Base-by-base conservation (phyloP, 2,329 filamentous ascomycete genomes). In the Balansia obtecta region DNA sequence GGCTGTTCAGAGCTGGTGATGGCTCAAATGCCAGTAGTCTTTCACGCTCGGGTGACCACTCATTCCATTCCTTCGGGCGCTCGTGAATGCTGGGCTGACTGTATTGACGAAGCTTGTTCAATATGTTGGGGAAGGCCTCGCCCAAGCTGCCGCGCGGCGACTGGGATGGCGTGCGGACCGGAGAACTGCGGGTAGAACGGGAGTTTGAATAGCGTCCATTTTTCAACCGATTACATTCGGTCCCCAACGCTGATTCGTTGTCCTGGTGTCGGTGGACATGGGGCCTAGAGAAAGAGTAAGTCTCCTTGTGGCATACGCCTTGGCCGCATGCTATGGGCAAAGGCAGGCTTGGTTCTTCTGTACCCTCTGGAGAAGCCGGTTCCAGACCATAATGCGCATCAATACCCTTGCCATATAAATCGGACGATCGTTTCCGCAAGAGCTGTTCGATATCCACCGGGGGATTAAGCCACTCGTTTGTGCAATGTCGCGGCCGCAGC, bases 381-480 rank as follows among this genome's bases (percentile, higher is more conserved):
- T 48, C 22, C 16, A 46, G 52, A 3, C 58, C 59, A 38, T 48
- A 50, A 39, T 60, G 64, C 4, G 65, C 62, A 53, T 68, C 65
- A 4, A 66, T 55, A 0, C 62, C 65, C 13, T 58, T 54, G n/a
- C 51, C 52, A 30, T 66, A 65, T 41, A 62, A 33, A 11, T 58
- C 56, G 4, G 55, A 50, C 1, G 50, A 42, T 12, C 41, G 27
- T 11, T 30, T 9, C 15, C 39, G 32, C 3, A 49, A 53, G 16
- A 54, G 30, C 2, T 58, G 54, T 13, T 59, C 55, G 1, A 59
- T 45, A 1, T 55, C 53, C 1, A 48, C 47, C 2, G 57, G 56
- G 2, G 63, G 58, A 7, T 53, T 61, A n/a, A 60, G 43, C 63
- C 63, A 65, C 5, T 68, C 66, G 10, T 55, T 52, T 0, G 65